Evolutionary conservation across 1,284 basidiomycete species (phyloP).

Genomic region (Pyrrhoderma lamaoense): DNA sequence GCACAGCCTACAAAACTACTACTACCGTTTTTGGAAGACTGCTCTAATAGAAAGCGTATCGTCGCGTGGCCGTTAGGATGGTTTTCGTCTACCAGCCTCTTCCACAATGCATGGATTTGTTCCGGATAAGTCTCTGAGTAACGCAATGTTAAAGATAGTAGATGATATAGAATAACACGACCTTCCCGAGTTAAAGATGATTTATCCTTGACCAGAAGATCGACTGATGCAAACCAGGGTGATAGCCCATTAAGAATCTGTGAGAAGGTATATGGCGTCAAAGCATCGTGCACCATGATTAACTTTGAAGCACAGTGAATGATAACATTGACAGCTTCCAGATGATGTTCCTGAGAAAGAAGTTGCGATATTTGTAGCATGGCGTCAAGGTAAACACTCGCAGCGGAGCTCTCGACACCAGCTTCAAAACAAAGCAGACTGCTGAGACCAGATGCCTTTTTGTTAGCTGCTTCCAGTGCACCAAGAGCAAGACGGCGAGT

Average conservation of each 20-base stretch:
- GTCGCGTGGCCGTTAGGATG: slow-evolving; percentile 75
- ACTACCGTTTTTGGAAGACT: slow-evolving; percentile 79
- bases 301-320: slow-evolving; percentile 71
- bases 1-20: slow-evolving; percentile 74
- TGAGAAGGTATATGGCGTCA: slow-evolving; percentile 40
- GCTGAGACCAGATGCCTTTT: slow-evolving; percentile 48
- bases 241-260: slow-evolving; percentile 68
- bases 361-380: slow-evolving; percentile 74
- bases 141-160: slow-evolving; percentile 78
- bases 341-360: slow-evolving; percentile 75
- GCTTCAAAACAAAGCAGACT: slow-evolving; percentile 67
- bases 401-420: slow-evolving; percentile 65
- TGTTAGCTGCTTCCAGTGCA: slow-evolving; percentile 69
- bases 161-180: slow-evolving; percentile 68
- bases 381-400: slow-evolving; percentile 75
- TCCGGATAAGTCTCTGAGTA: slow-evolving; percentile 75
- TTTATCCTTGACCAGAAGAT: slow-evolving; percentile 57
- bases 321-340: slow-evolving; percentile 63
- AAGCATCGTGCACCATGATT: slow-evolving; percentile 54
- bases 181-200: slow-evolving; percentile 53
- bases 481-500: slow-evolving; percentile 76
- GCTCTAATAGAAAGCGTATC: slow-evolving; percentile 80
- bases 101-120: slow-evolving; percentile 81
- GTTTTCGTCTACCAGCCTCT: slow-evolving; percentile 62
- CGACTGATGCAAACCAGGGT: slow-evolving; percentile 73